Conservation (phyloP, 805 yeast species). For the Nakazawaea wickerhamii region DNA sequence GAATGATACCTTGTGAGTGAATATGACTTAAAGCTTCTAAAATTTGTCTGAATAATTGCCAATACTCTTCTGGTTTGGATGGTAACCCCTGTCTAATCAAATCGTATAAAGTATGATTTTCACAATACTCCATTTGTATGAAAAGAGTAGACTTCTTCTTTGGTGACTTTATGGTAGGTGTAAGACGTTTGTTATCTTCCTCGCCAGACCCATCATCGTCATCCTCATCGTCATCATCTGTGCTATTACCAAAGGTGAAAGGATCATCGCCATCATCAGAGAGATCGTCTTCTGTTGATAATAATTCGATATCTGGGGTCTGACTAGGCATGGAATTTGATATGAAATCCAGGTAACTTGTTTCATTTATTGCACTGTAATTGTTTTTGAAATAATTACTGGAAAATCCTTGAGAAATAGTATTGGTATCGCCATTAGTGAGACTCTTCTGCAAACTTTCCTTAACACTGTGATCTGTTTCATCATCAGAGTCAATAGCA, state of each 20-base stretch:
- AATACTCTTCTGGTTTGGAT: constrained; percentile 69
- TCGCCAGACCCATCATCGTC: constrained; percentile 16
- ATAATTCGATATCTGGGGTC: constrained; percentile 52
- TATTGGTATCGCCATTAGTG: constrained; percentile 16
- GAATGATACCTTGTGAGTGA: constrained; percentile 91
- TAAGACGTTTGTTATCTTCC: constrained; percentile 3
- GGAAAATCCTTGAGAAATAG: constrained; percentile 12
- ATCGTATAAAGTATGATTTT: constrained; percentile 83
- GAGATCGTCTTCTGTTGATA: constrained; percentile 27
- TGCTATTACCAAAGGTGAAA: constrained; percentile 15
- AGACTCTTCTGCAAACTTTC: constrained; percentile 28
- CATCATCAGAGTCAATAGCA: constrained; percentile 22
- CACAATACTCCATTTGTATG: constrained; percentile 99
- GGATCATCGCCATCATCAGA: constrained; percentile 19
- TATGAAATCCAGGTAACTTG: constrained; percentile 55
- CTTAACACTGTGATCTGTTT: constrained; percentile 29
- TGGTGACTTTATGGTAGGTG: constrained; percentile 2
- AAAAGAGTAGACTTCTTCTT: constrained; percentile 64
- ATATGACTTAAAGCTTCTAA: constrained; percentile 87
- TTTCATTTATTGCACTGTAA: constrained; percentile 16
- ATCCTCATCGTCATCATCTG: constrained; percentile 15
- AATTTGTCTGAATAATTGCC: constrained; percentile 84
- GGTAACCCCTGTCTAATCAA: constrained; percentile 75
- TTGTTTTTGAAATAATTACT: constrained; percentile 26
- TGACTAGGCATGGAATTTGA: constrained; percentile 51